phyloP scores from a whole-genome alignment of 2,329 filamentous ascomycete genomes.

The Pyrenophora teres region DNA sequence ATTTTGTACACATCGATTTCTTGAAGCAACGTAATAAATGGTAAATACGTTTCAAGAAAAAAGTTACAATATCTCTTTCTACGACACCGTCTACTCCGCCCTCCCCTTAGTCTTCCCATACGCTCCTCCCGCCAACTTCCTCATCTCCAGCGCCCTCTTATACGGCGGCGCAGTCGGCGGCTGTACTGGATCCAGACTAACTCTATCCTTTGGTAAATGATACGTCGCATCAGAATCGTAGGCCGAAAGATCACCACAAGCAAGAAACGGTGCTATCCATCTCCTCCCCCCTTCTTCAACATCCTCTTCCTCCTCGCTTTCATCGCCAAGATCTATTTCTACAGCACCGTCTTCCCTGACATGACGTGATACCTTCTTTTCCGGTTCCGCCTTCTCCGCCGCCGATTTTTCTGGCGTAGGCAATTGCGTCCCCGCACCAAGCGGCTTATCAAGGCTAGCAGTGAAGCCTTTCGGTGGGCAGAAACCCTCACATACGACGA shows the following conservation, averaged over 20 bases:
- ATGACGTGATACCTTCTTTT: constrained; percentile 30
- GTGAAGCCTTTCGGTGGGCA: constrained; percentile 75
- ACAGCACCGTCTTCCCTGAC: constrained; percentile 54
- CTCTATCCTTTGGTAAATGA: constrained; percentile 80
- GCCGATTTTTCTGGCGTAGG: constrained; percentile 41
- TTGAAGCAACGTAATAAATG: too few species aligned
- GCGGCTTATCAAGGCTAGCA: constrained; percentile 74
- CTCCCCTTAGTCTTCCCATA: constrained; percentile 70
- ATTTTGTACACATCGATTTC: too few species aligned
- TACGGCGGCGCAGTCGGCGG: constrained; percentile 96
- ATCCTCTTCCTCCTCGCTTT: constrained; percentile 46
- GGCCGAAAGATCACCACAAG: constrained; percentile 92
- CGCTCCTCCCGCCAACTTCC: constrained; percentile 74
- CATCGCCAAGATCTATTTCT: constrained; percentile 55
- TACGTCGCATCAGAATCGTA: constrained; percentile 98
- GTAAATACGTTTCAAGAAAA: too few species aligned
- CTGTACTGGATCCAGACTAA: constrained; percentile 89
- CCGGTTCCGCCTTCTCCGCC: constrained; percentile 1
- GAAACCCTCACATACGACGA: constrained; percentile 93
- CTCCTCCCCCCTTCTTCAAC: constrained; percentile 55
- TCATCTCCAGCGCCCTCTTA: constrained; percentile 84
- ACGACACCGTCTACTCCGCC: not conserved
- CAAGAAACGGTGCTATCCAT: constrained; percentile 95
- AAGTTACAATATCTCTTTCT: not conserved
- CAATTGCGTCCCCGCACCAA: constrained; percentile 67